Base-by-base conservation (phyloP, 2,329 filamentous ascomycete species). In the Emydomyces testavorans region DNA sequence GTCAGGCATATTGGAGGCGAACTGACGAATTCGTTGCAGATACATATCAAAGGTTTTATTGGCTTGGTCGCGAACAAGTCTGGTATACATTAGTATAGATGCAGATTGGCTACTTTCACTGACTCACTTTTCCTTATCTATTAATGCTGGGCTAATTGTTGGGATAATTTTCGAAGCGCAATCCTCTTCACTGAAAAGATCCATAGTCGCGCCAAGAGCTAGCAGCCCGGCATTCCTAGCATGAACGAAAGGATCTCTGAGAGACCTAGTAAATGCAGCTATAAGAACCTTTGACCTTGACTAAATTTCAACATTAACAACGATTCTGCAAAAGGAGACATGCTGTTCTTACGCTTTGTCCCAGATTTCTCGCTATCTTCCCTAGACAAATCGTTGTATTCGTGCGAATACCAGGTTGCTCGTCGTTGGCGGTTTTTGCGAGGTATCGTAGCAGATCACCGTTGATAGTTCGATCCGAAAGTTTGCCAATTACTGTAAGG, bases 301-400 rank as follows among this genome's bases (percentile, higher is more conserved):
- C 54, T 85, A 74, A 18, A 37, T 31, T 35, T 10, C 29, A 6
- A 32, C 21, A 46, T 69, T 37, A 70, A 60, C 40, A 56, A 34
- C n/a, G 6, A 4, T 18, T 8, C 13, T 38, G 41, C n/a, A 49
- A 42, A 6, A 20, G 28, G 11, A 11, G 16, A n/a, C 6, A 23
- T 18, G 20, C 10, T 15, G 4, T 32, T 18, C 57, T 62, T 65
- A 77, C 74, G 54, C 69, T 71, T 1, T 77, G 72, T 1, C 87
- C 86, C 1, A 98, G 72, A 58, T 94, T 84, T 57, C 87, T 89
- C 11, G 92, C 89, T 57, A 98, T 95, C 61, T 95, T 96, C 18
- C 92, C 92, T 0, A 98, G 70, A 62, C 90, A 96, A 48, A 98
- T 98, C 1, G 92, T 98, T 0, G 92, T 98, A 63, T 98, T 98